Conservation (phyloP, 176 grass and related monocot genomes). For the Dactylis glomerata region DNA sequence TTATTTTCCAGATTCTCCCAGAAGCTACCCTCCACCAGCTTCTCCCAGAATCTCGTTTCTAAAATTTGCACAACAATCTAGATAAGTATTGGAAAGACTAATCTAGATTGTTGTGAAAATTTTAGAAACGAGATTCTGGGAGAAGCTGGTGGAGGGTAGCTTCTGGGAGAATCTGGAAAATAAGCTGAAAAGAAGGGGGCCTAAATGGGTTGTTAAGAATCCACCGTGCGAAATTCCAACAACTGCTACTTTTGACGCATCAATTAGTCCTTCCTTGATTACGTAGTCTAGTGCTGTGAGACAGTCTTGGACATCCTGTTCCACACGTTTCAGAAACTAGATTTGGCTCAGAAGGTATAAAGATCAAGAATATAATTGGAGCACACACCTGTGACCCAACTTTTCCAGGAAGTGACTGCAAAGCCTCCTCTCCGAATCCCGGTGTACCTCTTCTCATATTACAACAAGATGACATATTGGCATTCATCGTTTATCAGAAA, state of each 20-base stretch:
- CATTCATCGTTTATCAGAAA: neutral
- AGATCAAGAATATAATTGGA: neutral
- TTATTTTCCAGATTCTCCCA: too few species aligned
- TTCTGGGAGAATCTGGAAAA: too few species aligned
- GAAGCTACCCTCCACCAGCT: too few species aligned
- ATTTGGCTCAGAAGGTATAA: too few species aligned
- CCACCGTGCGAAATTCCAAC: constrained; percentile 80
- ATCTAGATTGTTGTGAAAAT: too few species aligned
- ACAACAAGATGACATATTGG: neutral
- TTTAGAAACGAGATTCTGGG: too few species aligned
- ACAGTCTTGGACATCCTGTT: constrained; percentile 78
- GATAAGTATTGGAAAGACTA: too few species aligned
- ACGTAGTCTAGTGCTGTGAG: constrained; percentile 61
- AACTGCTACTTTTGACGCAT: constrained; percentile 74
- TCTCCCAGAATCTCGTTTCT: too few species aligned
- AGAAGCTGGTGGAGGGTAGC: too few species aligned
- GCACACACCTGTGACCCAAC: constrained; percentile 69
- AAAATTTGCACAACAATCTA: too few species aligned
- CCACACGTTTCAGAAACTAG: too few species aligned
- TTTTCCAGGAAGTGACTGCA: constrained; percentile 90
- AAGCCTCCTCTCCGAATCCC: constrained; percentile 87
- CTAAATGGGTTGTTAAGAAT: constrained; percentile 91
- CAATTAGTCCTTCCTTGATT: constrained; percentile 15
- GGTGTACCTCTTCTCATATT: constrained; percentile 50
- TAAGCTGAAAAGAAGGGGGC: too few species aligned